Evolutionary conservation across 169 alveolate genomes (phyloP).

Genomic region (Sarcocystis neurona): DNA sequence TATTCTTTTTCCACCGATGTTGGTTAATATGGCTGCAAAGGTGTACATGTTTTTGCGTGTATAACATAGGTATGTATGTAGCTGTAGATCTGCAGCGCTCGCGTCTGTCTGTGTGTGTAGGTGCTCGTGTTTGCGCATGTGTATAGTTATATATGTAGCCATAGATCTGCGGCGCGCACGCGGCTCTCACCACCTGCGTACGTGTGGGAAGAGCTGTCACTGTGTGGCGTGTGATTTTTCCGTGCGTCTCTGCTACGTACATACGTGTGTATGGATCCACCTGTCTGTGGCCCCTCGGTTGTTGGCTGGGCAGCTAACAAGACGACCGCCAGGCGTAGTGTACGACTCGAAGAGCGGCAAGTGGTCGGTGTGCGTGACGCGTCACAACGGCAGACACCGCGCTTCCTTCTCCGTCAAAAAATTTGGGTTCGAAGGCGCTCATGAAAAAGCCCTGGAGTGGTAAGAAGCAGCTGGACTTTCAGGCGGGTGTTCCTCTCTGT

Average conservation of each 20-base stretch:
- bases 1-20: no score
- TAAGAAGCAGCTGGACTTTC: no score
- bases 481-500: no score
- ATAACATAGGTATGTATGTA: no score
- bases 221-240: background rate
- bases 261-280: background rate
- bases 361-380: slow-evolving; percentile 65
- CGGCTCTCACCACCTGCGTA: background rate
- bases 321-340: slow-evolving; percentile 65
- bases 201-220: background rate
- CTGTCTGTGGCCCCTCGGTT: background rate
- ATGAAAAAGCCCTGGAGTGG: slow-evolving; percentile 60
- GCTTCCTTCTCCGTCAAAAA: slow-evolving; percentile 61
- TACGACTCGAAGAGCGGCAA: slow-evolving; percentile 50
- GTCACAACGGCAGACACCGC: slow-evolving; percentile 56
- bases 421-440: slow-evolving; percentile 63
- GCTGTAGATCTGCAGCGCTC: no score
- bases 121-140: no score
- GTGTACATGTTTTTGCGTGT: no score
- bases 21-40: no score
- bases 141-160: no score
- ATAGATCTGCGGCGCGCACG: no score
- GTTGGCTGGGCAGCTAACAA: slow-evolving; percentile 31
- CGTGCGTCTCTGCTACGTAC: background rate
- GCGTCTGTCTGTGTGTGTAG: no score